phyloP scores from a whole-genome alignment of 2,329 filamentous ascomycete genomes.

The Colletotrichum echinochloae region DNA sequence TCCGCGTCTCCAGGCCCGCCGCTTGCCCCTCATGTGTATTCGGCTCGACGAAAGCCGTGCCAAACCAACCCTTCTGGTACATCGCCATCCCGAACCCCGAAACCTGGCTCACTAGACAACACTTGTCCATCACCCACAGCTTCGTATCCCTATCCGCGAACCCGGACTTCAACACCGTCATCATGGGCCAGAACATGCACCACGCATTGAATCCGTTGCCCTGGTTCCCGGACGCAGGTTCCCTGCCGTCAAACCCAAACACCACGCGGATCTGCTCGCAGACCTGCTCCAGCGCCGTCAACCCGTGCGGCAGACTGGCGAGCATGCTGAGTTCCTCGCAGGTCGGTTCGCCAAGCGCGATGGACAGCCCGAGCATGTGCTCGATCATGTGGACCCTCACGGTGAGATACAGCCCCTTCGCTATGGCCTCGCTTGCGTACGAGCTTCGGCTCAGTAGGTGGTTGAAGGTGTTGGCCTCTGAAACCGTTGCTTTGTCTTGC shows the following conservation, averaged over 20 bases:
- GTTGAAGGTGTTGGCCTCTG: constrained; percentile 15
- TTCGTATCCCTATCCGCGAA: constrained; percentile 18
- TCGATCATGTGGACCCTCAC: constrained; percentile 25
- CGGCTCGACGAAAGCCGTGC: neutral
- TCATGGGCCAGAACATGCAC: constrained; percentile 39
- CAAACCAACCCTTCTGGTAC: constrained; percentile 31
- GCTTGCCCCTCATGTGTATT: neutral
- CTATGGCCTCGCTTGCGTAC: constrained; percentile 41
- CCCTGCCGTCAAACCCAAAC: constrained; percentile 30
- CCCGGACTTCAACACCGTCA: constrained; percentile 20
- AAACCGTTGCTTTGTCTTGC: neutral
- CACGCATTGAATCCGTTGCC: constrained; percentile 29
- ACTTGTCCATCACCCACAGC: constrained; percentile 31
- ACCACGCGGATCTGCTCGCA: constrained; percentile 34
- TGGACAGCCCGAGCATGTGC: constrained; percentile 18
- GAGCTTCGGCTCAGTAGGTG: constrained; percentile 32
- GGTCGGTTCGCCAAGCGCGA: constrained; percentile 29
- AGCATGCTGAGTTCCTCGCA: constrained; percentile 25
- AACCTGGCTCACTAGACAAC: constrained; percentile 17
- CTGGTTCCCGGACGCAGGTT: constrained; percentile 5
- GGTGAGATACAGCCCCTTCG: constrained; percentile 27
- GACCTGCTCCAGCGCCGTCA: constrained; percentile 33
- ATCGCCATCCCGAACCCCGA: constrained; percentile 34
- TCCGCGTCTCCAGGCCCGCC: too few relatives aligned
- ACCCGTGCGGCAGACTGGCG: constrained; percentile 27